These are phyloP conservation scores for Phytopythium cucurbitacearum DNA, from an alignment of 352 stramenopile genomes.

Conservation along the genomic window DNA sequence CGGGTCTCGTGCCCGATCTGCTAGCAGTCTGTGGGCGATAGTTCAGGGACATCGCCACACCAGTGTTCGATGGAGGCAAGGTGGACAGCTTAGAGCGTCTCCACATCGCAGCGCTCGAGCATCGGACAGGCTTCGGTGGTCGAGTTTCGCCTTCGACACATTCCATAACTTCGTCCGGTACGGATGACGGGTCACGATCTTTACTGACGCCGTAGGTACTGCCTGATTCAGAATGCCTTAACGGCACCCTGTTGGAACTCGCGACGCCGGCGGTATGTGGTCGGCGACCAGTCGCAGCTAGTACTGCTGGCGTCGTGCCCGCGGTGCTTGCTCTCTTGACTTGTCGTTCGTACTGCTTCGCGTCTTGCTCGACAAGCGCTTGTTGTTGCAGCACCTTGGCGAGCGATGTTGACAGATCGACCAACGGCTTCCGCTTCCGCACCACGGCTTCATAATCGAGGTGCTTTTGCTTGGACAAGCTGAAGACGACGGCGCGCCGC, in stretches of 20 bases:
- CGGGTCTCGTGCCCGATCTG: neutral
- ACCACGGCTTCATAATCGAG: constrained; percentile 11
- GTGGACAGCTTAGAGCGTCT: constrained; percentile 1
- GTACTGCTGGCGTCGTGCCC: neutral
- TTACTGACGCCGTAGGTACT: neutral
- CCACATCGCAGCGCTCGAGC: constrained; percentile 6
- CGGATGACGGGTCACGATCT: neutral
- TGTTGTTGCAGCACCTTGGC: constrained; percentile 3
- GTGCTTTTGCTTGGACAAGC: constrained; percentile 17
- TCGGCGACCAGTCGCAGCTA: no score
- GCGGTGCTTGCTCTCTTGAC: neutral
- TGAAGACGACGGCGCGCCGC: constrained; percentile 28
- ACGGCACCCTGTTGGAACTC: neutral
- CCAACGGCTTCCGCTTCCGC: constrained; percentile 1
- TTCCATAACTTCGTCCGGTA: no score
- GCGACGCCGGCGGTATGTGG: neutral
- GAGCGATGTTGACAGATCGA: neutral
- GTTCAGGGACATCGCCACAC: no score
- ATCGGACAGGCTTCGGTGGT: constrained; percentile 4
- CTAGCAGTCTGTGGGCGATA: neutral
- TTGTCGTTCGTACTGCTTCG: neutral
- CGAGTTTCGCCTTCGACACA: neutral
- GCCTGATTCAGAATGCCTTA: no score
- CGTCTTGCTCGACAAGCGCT: neutral
- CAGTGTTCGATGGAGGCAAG: neutral